phyloP scores from a whole-genome alignment of 371 early-diverging fungal species.

The Blakeslea trispora region DNA sequence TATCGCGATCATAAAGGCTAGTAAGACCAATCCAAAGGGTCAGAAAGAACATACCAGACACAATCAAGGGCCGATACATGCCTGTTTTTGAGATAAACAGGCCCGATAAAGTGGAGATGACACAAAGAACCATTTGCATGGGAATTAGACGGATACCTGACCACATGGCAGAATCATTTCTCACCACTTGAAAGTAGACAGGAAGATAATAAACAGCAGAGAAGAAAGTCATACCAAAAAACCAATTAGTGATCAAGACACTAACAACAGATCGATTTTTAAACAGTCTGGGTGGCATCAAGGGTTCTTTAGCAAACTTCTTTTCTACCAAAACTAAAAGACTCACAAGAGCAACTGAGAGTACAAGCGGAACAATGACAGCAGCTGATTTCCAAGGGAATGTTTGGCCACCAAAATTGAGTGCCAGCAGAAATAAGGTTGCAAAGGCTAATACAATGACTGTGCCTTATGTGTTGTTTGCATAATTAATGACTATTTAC shows the following conservation, averaged over 20 bases:
- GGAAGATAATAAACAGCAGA: constrained; percentile 65
- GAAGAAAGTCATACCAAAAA: constrained; percentile 59
- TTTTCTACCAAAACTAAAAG: constrained; percentile 50
- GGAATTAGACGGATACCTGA: constrained; percentile 58
- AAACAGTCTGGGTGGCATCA: constrained; percentile 60
- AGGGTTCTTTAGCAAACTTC: constrained; percentile 55
- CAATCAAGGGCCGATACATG: constrained; percentile 49
- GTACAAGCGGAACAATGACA: constrained; percentile 59
- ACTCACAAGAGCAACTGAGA: constrained; percentile 45
- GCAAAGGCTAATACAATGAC: constrained; percentile 41
- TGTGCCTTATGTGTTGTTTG: constrained; percentile 25
- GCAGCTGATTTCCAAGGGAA: constrained; percentile 66
- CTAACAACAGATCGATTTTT: constrained; percentile 48
- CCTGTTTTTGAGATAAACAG: constrained; percentile 50
- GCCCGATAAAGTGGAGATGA: constrained; percentile 41
- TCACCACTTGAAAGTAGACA: constrained; percentile 79
- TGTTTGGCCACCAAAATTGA: constrained; percentile 54
- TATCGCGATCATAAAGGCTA: constrained; percentile 29
- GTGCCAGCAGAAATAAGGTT: constrained; percentile 43
- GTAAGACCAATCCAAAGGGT: constrained; percentile 39
- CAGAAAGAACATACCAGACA: constrained; percentile 41
- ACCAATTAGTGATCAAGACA: constrained; percentile 51
- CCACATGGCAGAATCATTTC: constrained; percentile 52
- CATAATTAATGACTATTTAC: background rate
- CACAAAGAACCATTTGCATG: constrained; percentile 47